phyloP scores from a whole-genome alignment of 2,329 filamentous ascomycete species.

The Neoascochyta sp. region DNA sequence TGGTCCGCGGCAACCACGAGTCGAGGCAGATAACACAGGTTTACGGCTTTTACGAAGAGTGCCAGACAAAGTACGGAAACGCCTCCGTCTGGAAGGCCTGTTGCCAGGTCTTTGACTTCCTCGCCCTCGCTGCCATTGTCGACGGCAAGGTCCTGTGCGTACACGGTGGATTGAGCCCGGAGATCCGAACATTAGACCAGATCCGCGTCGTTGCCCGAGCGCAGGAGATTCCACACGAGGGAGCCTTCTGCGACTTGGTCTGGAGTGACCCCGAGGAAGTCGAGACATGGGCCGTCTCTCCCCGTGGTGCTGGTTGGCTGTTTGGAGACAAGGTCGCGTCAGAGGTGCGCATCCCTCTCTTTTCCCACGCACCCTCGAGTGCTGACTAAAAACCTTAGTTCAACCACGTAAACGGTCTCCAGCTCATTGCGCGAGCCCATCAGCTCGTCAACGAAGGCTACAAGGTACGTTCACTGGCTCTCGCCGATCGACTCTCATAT shows the following conservation, averaged over 20 bases:
- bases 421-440: constrained; percentile 69
- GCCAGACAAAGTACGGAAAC: constrained; percentile 96
- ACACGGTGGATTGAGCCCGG: constrained; percentile 93
- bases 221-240: constrained; percentile 96
- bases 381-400: constrained; percentile 46
- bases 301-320: constrained; percentile 64
- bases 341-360: constrained; percentile 45
- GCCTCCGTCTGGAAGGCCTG: constrained; percentile 99
- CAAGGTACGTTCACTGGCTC: too few relatives aligned
- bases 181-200: constrained; percentile 90
- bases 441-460: constrained; percentile 75
- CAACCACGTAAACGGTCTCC: constrained; percentile 70
- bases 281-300: constrained; percentile 67
- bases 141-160: constrained; percentile 99
- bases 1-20: constrained; percentile 85
- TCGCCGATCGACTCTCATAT: too few relatives aligned
- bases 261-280: constrained; percentile 81
- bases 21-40: constrained; percentile 98
- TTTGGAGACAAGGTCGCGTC: constrained; percentile 70
- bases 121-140: constrained; percentile 93
- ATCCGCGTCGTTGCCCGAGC: constrained; percentile 70
- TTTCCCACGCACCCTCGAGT: neutral
- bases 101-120: constrained; percentile 97
- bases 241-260: constrained; percentile 94
- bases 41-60: constrained; percentile 99